Evolutionary conservation across 2,329 filamentous ascomycete genomes (phyloP), one percentile per base, ranked within the genome.

Genomic region (Penicillium sp.): DNA sequence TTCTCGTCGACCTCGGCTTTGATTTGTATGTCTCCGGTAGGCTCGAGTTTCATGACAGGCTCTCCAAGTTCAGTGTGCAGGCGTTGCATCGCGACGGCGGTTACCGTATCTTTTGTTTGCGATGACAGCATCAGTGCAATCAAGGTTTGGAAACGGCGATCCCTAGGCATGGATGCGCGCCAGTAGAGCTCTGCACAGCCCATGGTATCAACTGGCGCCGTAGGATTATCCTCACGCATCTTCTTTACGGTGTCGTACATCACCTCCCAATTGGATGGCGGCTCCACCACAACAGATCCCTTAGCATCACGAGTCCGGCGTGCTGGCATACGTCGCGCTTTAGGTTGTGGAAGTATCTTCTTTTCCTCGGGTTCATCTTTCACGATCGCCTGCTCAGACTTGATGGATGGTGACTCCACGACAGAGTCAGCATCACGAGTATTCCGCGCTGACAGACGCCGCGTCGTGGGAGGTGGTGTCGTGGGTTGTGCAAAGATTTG

Each of bases 181-280:
- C 75, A 79, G 61, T 77, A 74, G 9, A 80, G 66, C 47, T 80
- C 74, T 25, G 77, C 92, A 75, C 95, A 99, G 11, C 95, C 95
- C 93, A 98, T 97, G 0, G 93, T 98, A 74, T 99, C 95, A 11
- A 99, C 95, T 0, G 93, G 90, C 1, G 95, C 95, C 0, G 76
- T 79, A 5, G 83, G 75, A 39, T 83, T 89, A 75, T 79, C 84
- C 71, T 71, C 89, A 77, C 77, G 88, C 92, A 98, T 97, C 68
- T 85, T 83, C 68, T 88, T 88, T 45, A 96, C 89, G 0, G 85
- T 78, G 33, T 82, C 77, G 76, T 97, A 99, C 56, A 96, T 86
- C 55, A 87, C 84, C 61, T 92, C 86, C 95, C 95, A 97, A 71
- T 92, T 87, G 0, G 86, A 81, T 0, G 93, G 92, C 1, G 92